A percentile compares a stretch with the other conserved stretches of the same genome.
Conservation (phyloP, 108 stramenopile species). For the Nannochloropsis gaditana region DNA sequence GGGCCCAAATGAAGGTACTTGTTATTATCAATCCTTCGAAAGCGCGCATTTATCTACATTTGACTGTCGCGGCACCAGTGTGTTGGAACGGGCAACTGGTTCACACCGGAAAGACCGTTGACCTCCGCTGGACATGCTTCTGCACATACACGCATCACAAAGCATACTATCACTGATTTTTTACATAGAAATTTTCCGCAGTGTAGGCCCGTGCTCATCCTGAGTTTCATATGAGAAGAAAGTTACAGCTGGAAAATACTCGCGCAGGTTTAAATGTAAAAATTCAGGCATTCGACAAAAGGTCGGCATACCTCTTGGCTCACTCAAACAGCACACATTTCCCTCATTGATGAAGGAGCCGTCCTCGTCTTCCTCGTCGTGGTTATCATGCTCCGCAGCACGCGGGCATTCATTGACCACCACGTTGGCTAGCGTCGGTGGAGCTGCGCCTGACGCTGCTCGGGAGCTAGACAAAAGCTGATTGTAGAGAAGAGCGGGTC, state of each 20-base stretch:
- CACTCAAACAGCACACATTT: neutral
- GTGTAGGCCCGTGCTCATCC: neutral
- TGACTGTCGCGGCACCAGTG: too few relatives aligned
- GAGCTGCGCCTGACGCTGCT: neutral
- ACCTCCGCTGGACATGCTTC: too few relatives aligned
- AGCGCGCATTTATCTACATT: too few relatives aligned
- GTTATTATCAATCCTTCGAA: too few relatives aligned
- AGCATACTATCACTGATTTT: neutral
- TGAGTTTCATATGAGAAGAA: neutral
- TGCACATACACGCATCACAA: too few relatives aligned
- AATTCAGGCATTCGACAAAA: slow-evolving; percentile 16
- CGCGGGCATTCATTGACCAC: neutral
- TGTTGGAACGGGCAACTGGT: too few relatives aligned
- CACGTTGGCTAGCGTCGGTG: neutral
- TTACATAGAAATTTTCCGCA: neutral
- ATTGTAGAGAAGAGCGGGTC: slow-evolving; percentile 15
- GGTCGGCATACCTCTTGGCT: neutral
- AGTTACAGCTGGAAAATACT: slow-evolving; percentile 13
- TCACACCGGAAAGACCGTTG: too few relatives aligned
- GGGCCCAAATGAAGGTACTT: too few relatives aligned
- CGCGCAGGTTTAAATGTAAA: slow-evolving; percentile 2
- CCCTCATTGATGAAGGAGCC: neutral
- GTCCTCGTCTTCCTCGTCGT: neutral
- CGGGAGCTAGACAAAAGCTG: neutral
- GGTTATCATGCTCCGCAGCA: neutral